Evolutionary conservation across 1,284 basidiomycete species (phyloP), one percentile per base, ranked within the genome.

Genomic region (Sporisorium sorghi): DNA sequence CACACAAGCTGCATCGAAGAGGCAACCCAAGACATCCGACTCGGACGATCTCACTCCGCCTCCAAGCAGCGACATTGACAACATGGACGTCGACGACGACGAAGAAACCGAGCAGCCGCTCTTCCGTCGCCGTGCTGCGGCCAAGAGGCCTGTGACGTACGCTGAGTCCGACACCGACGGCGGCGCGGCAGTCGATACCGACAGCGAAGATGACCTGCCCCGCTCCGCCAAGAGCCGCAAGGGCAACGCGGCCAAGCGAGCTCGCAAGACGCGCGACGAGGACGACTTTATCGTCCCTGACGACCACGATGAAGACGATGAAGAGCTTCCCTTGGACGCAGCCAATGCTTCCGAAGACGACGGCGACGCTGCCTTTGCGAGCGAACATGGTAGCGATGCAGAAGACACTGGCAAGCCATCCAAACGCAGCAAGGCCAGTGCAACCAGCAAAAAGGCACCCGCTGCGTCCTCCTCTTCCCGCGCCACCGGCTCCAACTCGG

Each of bases 231-330:
- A 55, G 23, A 42, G 37, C n/a, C 48, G 52, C 37, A 69, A 56
- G 49, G 54, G 43, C 33, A 49, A 47, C 24, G 10, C 55, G 11
- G 56, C 60, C 44, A 77, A 71, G 40, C 58, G 69, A 24, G 60
- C 68, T 14, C 58, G 73, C 30, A 60, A 51, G 26, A 32, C 69
- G 15, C 52, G 53, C 17, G 77, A 79, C 44, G 72, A 77, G 21
- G 79, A 80, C 35, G 77, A 79, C 53, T 80, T 79, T 48, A 69
- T 79, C 53, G 79, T 76, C 21, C 65, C 64, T 12, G 75, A 80
- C 50, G 69, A 76, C 21, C 73, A 73, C 51, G 61, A 73, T 4
- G 58, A 63, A 2, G 71, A 70, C 24, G 62, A 69, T 1, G 65
- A 72, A 10, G 65, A 63, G 40, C 60, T 58, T 15, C 58, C 54